Percentiles rank a stretch among this genome's conserved stretches.
Evolutionary conservation across 108 stramenopile species (phyloP).

Genomic region (Mediolabrus comicus): DNA sequence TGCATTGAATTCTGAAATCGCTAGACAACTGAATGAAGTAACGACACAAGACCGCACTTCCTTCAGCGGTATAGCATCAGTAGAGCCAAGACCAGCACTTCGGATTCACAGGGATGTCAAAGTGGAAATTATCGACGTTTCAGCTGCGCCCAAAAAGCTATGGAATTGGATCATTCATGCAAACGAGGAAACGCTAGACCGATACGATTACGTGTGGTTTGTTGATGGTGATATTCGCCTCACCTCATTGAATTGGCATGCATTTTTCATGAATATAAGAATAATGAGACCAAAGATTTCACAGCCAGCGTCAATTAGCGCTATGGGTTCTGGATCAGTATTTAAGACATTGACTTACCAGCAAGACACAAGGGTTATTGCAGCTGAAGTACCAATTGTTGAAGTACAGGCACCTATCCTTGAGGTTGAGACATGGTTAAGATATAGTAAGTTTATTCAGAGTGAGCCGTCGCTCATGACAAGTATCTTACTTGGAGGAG

Average conservation of each 20-base stretch:
- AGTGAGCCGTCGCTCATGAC: background rate
- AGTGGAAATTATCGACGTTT: background rate
- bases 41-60: background rate
- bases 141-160: background rate
- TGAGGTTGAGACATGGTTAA: background rate
- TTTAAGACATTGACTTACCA: background rate
- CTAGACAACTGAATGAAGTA: background rate
- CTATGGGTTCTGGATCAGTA: background rate
- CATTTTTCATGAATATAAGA: background rate
- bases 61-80: background rate
- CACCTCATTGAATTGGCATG: background rate
- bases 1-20: background rate
- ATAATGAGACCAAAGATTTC: background rate
- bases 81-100: too few species aligned
- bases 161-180: background rate
- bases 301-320: background rate
- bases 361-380: background rate
- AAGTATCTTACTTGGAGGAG: background rate
- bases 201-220: background rate
- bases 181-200: background rate
- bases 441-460: background rate
- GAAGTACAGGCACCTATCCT: background rate
- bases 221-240: background rate
- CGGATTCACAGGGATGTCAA: too few species aligned
- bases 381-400: background rate